phyloP scores from a whole-genome alignment of 176 grass and related monocot genomes.

The Cocos nucifera region DNA sequence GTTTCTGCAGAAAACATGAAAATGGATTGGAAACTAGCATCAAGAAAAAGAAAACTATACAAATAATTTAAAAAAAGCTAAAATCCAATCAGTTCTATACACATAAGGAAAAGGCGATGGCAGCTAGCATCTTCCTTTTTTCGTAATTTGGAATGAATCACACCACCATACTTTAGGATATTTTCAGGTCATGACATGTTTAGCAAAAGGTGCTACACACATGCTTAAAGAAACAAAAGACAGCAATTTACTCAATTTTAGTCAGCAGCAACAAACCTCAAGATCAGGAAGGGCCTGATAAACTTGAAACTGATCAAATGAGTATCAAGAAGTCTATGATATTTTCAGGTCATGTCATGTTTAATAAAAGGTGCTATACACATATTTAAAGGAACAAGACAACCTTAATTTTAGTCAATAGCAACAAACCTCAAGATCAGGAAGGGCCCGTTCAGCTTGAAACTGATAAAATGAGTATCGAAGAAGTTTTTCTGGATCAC shows the following conservation, averaged over 20 bases:
- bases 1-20: conserved; percentile 46
- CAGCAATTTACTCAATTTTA: neutral
- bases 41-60: neutral
- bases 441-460: conserved; percentile 72
- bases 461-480: conserved; percentile 93
- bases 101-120: too few relatives aligned
- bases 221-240: conserved; percentile 8
- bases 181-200: too few relatives aligned
- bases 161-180: too few relatives aligned
- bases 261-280: neutral
- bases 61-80: neutral
- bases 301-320: neutral
- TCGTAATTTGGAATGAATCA: too few relatives aligned
- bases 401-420: neutral
- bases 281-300: conserved; percentile 5
- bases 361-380: too few relatives aligned
- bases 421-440: conserved; percentile 79
- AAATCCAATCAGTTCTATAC: too few relatives aligned
- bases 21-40: neutral
- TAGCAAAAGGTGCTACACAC: too few relatives aligned
- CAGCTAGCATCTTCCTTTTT: too few relatives aligned
- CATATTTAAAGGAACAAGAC: conserved; percentile 6
- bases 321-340: too few relatives aligned
- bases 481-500: conserved; percentile 93
- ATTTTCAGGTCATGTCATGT: too few relatives aligned